Evolutionary conservation across 371 early-diverging fungal species (phyloP), one percentile per base, ranked within the genome.

Genomic region (Mortierella sp.): DNA sequence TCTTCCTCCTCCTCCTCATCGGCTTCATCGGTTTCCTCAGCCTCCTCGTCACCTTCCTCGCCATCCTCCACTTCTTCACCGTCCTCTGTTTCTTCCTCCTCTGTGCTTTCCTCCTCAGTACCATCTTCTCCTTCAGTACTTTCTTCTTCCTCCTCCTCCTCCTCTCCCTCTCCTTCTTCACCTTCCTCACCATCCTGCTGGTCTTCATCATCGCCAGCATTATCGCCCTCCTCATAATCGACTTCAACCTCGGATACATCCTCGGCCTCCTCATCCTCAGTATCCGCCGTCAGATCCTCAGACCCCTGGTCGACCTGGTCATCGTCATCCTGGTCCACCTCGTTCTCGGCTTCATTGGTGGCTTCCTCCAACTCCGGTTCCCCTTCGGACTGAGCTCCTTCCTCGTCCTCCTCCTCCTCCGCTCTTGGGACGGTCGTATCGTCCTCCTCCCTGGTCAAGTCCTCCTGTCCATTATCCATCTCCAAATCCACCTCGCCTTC

Each of bases 241-340:
- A 76, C 80, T 58, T 76, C 80, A 16, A 80, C 80, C n/a, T 73
- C 76, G 11, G 55, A 44, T 1, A 74, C 71, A 10, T 72, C 76
- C 13, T 71, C 76, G 0, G 43, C 70, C 13, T 64, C 64, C 1
- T 68, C 77, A 7, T 77, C 74, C 7, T 65, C 72, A 29, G 52
- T 66, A 26, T 80, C 76, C 5, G 73, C 41, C 37, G 76, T 47
- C 16, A 76, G 39, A 52, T 76, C 69, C 40, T 73, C 80, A n/a
- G 70, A 52, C 7, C 73, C 76, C n/a, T 74, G 76, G 47, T 79
- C 80, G 11, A 72, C 66, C 10, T 68, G 70, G 55, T 79, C 79
- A 47, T 39, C 41, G 24, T 48, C 52, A 14, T 31, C 41, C n/a
- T 66, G n/a, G n/a, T n/a, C 66, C 9, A 11, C 55, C 0, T 67